Evolutionary conservation across 768 basidiomycete species (phyloP).

Genomic region (Tricholoma saponaceum): DNA sequence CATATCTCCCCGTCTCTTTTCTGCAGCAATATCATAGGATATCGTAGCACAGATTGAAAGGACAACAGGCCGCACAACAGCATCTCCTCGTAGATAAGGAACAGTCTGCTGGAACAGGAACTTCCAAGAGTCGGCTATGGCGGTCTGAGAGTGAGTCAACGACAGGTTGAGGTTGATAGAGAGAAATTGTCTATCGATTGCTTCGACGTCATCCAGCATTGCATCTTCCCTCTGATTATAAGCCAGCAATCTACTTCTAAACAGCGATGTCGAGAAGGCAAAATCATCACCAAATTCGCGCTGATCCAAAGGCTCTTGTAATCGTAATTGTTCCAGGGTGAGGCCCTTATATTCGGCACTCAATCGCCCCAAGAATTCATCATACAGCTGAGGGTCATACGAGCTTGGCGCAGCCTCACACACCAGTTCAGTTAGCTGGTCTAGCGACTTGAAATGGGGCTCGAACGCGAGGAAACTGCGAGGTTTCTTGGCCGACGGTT

Average conservation of each 20-base stretch:
- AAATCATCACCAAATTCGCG: conserved; percentile 82
- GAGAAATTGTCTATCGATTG: conserved; percentile 53
- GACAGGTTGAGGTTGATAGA: conserved; percentile 88
- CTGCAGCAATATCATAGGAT: conserved; percentile 62
- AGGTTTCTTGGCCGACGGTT: conserved; percentile 43
- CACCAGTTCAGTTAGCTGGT: conserved; percentile 62
- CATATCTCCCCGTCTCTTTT: conserved; percentile 76
- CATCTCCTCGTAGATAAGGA: conserved; percentile 61
- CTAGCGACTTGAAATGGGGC: conserved; percentile 53
- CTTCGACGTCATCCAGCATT: conserved; percentile 39
- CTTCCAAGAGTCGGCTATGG: conserved; percentile 77
- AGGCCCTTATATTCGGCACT: conserved; percentile 54
- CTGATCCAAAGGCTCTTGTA: conserved; percentile 56
- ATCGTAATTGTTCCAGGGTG: conserved; percentile 58
- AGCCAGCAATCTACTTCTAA: conserved; percentile 58
- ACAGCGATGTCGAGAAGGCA: conserved; percentile 58
- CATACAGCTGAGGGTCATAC: conserved; percentile 72
- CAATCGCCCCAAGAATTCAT: conserved; percentile 49
- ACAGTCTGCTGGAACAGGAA: conserved; percentile 59
- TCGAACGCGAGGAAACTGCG: conserved; percentile 58
- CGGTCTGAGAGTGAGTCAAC: conserved; percentile 72
- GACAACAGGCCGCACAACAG: conserved; percentile 49
- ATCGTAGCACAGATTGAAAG: conserved; percentile 58
- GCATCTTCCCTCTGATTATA: conserved; percentile 36
- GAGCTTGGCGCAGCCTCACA: conserved; percentile 66